Conservation (phyloP, 192 early-diverging fungal species). For the Coemansia sp. region DNA sequence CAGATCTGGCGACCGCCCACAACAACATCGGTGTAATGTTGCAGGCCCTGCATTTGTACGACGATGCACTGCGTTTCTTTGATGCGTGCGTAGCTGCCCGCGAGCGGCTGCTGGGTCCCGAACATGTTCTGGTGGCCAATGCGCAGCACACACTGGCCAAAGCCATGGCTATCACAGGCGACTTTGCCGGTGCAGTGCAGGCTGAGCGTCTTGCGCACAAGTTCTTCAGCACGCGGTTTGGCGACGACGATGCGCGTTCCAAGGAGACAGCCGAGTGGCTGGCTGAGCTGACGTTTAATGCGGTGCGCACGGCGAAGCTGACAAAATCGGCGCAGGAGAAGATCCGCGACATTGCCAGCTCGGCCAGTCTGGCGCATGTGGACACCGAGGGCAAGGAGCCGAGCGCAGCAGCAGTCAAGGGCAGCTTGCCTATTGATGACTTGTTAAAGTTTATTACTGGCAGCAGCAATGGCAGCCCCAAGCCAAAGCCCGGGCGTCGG, state of each 20-base stretch:
- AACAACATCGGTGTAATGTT: conserved; percentile 70
- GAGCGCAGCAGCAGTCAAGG: conserved; percentile 50
- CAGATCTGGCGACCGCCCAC: conserved; percentile 83
- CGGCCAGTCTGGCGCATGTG: conserved; percentile 38
- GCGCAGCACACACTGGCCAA: conserved; percentile 77
- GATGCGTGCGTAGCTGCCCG: conserved; percentile 69
- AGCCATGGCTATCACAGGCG: conserved; percentile 68
- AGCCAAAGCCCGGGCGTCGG: conserved; percentile 39
- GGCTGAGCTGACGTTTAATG: conserved; percentile 65
- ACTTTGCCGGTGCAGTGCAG: conserved; percentile 74
- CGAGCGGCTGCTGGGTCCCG: conserved; percentile 63
- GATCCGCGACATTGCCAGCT: conserved; percentile 25
- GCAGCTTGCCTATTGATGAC: conserved; percentile 74
- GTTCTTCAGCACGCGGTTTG: conserved; percentile 61
- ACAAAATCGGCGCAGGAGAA: conserved; percentile 37
- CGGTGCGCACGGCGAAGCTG: conserved; percentile 56
- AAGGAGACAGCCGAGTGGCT: conserved; percentile 68
- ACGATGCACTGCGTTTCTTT: conserved; percentile 67
- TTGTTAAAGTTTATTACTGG: conserved; percentile 70
- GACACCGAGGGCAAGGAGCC: conserved; percentile 21
- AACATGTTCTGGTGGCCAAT: conserved; percentile 67
- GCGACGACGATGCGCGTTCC: conserved; percentile 70
- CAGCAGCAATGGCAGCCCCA: conserved; percentile 19
- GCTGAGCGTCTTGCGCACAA: conserved; percentile 68
- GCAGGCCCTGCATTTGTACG: conserved; percentile 65